These are phyloP conservation scores for Saccharum spontaneum DNA, from an alignment of 176 grass and related monocot species.

Conservation along the genomic window DNA sequence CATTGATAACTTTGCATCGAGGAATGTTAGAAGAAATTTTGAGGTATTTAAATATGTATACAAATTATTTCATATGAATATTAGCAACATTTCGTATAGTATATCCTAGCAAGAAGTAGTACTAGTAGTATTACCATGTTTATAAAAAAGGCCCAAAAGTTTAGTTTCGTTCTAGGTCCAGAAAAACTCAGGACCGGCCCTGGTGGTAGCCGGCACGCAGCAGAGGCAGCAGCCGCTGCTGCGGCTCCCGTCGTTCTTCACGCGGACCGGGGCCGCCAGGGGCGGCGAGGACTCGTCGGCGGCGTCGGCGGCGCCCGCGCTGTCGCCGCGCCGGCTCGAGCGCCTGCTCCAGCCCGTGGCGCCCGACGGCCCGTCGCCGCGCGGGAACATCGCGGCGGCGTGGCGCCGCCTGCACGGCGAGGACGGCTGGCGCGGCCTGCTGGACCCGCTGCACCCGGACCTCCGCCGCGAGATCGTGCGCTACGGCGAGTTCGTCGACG, in stretches of 20 bases:
- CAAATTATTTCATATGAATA: no score
- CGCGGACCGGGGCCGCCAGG: neutral
- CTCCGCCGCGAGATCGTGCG: slow-evolving; percentile 72
- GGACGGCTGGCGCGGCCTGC: slow-evolving; percentile 46
- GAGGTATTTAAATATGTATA: no score
- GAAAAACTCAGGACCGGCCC: no score
- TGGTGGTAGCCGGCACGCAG: neutral
- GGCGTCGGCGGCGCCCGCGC: neutral
- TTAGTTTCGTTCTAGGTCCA: no score
- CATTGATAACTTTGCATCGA: no score
- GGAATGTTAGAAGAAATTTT: no score
- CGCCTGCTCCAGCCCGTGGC: slow-evolving; percentile 40
- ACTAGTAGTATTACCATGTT: no score
- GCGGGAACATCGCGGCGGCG: slow-evolving; percentile 40
- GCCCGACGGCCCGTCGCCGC: slow-evolving; percentile 43
- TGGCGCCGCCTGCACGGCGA: slow-evolving; percentile 50
- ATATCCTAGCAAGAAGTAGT: no score
- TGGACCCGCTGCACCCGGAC: slow-evolving; percentile 58
- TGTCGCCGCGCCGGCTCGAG: slow-evolving; percentile 43
- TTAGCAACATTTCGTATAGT: no score
- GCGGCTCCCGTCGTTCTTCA: slow-evolving; percentile 47
- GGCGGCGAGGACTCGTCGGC: neutral
- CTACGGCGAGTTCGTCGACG: slow-evolving; percentile 59
- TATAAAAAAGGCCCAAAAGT: no score
- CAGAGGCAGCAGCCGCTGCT: slow-evolving; percentile 37